Percentiles rank a stretch among this genome's conserved stretches.
Evolutionary conservation across 2,329 filamentous ascomycete genomes (phyloP).

Genomic region (Leptoxyphium fumago): DNA sequence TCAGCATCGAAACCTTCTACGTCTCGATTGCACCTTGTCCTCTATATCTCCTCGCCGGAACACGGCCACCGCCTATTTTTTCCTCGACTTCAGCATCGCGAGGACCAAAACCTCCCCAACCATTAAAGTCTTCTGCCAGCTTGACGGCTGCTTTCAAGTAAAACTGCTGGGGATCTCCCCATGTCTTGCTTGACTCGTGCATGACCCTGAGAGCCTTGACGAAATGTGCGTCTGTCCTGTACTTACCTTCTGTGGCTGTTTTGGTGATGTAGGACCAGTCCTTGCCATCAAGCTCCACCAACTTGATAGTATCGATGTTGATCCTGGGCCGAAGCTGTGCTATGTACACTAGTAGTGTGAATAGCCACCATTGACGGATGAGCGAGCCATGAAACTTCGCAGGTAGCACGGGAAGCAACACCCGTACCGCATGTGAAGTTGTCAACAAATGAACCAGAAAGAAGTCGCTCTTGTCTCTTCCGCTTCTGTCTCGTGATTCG

Average conservation of each 20-base stretch:
- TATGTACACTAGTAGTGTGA: conserved; percentile 66
- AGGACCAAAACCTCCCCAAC: conserved; percentile 43
- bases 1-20: too few relatives aligned
- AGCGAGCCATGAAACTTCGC: conserved; percentile 56
- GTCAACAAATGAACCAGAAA: conserved; percentile 71
- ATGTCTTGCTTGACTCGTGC: conserved; percentile 57
- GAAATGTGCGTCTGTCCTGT: conserved; percentile 64
- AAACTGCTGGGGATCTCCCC: conserved; percentile 52
- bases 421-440: conserved; percentile 74
- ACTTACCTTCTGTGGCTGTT: conserved; percentile 52
- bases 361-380: conserved; percentile 79
- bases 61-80: conserved; percentile 2
- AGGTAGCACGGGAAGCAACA: conserved; percentile 66
- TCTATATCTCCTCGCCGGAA: conserved; percentile 6
- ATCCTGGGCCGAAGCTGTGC: conserved; percentile 59
- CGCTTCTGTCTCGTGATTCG: conserved; percentile 32
- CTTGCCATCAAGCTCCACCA: conserved; percentile 45
- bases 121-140: conserved; percentile 59
- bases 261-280: conserved; percentile 66
- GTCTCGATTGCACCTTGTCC: conserved; percentile 4
- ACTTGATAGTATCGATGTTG: conserved; percentile 46
- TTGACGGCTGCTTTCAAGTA: conserved; percentile 56
- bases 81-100: conserved; percentile 5
- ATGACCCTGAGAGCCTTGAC: conserved; percentile 69
- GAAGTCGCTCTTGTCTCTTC: conserved; percentile 55